A percentile compares a stretch with the other conserved stretches of the same genome.
phyloP scores from a whole-genome alignment of 1,284 basidiomycete species.

The Cutaneotrichosporon mucoides region DNA sequence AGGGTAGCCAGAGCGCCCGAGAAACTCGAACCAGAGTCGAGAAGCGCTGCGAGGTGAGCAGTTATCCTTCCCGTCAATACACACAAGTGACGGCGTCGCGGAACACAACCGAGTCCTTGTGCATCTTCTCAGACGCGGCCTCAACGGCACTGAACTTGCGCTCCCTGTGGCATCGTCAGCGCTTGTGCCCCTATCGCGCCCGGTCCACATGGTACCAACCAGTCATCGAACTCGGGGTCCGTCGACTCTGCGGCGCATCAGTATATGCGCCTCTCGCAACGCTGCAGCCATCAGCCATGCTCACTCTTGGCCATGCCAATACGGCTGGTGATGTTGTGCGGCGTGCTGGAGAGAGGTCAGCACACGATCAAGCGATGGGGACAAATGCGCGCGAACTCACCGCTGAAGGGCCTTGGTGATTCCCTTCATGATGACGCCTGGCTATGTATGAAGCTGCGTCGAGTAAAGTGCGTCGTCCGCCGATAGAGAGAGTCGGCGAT shows the following conservation, averaged over 20 bases:
- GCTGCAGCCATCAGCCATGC: slow-evolving; percentile 32
- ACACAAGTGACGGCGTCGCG: slow-evolving; percentile 73
- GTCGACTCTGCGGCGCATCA: slow-evolving; percentile 58
- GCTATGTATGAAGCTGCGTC: neutral
- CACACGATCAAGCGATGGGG: too few species aligned
- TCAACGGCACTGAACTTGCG: slow-evolving; percentile 75
- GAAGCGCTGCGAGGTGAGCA: slow-evolving; percentile 58
- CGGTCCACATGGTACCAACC: slow-evolving; percentile 24
- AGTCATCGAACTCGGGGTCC: slow-evolving; percentile 71
- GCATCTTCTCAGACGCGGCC: slow-evolving; percentile 75
- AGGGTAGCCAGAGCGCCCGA: slow-evolving; percentile 70
- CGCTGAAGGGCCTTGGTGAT: slow-evolving; percentile 71
- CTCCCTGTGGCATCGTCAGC: slow-evolving; percentile 45
- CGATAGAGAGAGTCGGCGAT: neutral
- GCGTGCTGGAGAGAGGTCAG: slow-evolving; percentile 56
- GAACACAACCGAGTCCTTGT: slow-evolving; percentile 87
- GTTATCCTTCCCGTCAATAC: slow-evolving; percentile 30
- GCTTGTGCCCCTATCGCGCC: neutral
- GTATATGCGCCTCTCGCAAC: neutral
- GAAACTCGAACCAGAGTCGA: slow-evolving; percentile 73
- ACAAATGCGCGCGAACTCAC: slow-evolving; percentile 48
- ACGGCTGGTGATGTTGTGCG: slow-evolving; percentile 76
- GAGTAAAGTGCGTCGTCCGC: too few species aligned
- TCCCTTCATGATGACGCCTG: slow-evolving; percentile 64
- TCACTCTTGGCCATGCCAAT: slow-evolving; percentile 87